Conservation (phyloP, 306 rosid species). For the Vigna reflexopilosa region DNA sequence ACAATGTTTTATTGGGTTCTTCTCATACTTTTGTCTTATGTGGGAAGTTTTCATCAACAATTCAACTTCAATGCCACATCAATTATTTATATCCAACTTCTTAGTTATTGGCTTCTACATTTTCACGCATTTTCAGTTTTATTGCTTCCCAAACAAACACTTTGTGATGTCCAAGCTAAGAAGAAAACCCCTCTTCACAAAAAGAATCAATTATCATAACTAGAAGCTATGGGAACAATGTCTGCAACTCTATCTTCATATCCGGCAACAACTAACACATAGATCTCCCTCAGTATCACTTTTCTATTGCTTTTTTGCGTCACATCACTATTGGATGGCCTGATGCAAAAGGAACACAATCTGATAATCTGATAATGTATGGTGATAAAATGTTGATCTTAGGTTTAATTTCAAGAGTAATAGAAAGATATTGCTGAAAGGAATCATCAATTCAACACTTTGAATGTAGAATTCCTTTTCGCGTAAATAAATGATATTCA, state of each 20-base stretch:
- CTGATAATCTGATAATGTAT: too few relatives aligned
- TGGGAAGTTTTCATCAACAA: too few relatives aligned
- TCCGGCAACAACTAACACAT: slow-evolving; percentile 45
- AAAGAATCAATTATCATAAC: not conserved
- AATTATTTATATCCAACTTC: too few relatives aligned
- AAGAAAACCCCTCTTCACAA: not conserved
- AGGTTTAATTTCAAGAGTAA: not conserved
- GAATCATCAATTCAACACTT: not conserved
- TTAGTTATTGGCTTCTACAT: too few relatives aligned
- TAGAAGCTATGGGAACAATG: slow-evolving; percentile 38
- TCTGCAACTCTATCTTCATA: slow-evolving; percentile 33
- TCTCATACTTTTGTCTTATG: too few relatives aligned
- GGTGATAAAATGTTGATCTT: not conserved
- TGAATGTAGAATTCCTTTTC: not conserved
- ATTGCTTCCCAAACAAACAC: too few relatives aligned
- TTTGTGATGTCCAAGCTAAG: too few relatives aligned
- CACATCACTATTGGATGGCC: not conserved
- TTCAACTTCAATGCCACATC: too few relatives aligned
- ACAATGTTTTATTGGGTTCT: slow-evolving; percentile 7
- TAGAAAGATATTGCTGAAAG: not conserved
- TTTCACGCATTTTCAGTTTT: too few relatives aligned
- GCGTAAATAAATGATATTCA: not conserved
- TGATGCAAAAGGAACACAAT: not conserved
- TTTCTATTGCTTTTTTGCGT: not conserved
- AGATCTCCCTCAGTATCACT: not conserved